Evolutionary conservation across 495 filamentous ascomycete species (phyloP), one percentile per base, ranked within the genome.

Genomic region (Daldinia loculata): DNA sequence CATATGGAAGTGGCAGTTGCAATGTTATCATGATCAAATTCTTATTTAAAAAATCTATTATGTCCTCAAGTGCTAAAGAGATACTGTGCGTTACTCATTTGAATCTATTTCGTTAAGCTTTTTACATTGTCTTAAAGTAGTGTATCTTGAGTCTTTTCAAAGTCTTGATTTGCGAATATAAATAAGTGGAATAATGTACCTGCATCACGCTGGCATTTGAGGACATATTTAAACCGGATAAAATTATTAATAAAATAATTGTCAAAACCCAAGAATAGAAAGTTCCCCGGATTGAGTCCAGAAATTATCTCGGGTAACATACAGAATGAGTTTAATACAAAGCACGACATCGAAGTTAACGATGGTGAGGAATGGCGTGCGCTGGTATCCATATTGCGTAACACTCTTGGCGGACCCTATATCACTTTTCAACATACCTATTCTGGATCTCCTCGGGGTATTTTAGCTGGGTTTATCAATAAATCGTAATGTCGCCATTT

Each of bases 331-430:
- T 53, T 39, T 53, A 53, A 63, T 41, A 76, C 55, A 53, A 53
- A 70, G 67, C 68, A 67, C 63, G 56, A 66, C 68, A 71, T 70
- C 14, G 4, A 4, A 32, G 3, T 41, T 24, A 50, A 9, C 53
- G n/a, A 71, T 56, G 45, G 57, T 57, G 56, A 41, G 48, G 45
- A 57, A 71, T 67, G 63, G 48, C 63, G 68, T 55, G 43, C 59
- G 56, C 29, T 48, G 12, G 8, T 51, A 62, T 51, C 15, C 19
- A 56, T 38, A 48, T 71, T 38, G 51, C 48, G 68, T 7, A 24
- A 66, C 29, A 45, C 24, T 30, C 19, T 66, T 56, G 61, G 61
- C 67, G 15, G 3, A 52, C 11, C 22, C 45, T 38, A 32, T 63
- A 34, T 34, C 58, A 53, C 11, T 51, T 67, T 55, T 17, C 29